A percentile compares a stretch with the other conserved stretches of the same genome.
Conservation (phyloP, 345 rosid genomes). For the Mercurialis annua region DNA sequence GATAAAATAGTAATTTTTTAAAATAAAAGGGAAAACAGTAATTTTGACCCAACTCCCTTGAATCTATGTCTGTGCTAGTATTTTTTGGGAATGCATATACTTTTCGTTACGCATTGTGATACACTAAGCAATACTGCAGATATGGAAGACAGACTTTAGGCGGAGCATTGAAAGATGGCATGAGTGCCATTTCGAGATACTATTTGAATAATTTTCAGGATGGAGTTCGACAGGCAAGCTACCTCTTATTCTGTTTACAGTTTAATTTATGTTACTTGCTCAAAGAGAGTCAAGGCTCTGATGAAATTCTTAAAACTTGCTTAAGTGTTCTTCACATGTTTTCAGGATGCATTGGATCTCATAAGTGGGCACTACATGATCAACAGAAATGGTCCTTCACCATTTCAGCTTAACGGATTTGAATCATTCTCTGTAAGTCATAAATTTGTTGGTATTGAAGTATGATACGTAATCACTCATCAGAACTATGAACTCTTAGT, state of each 20-base stretch:
- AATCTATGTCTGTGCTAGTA: too few relatives aligned
- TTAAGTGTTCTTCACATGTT: slow-evolving; percentile 12
- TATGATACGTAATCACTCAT: too few relatives aligned
- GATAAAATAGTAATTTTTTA: too few relatives aligned
- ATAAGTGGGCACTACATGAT: slow-evolving; percentile 78
- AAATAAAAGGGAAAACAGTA: too few relatives aligned
- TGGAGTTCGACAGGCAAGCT: slow-evolving; percentile 91
- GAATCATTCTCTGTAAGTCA: slow-evolving; percentile 68
- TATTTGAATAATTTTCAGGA: slow-evolving; percentile 92
- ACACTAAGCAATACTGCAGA: slow-evolving; percentile 34
- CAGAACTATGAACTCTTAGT: not conserved
- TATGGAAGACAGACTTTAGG: slow-evolving; percentile 82
- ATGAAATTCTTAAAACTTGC: not conserved
- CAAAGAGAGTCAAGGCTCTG: not conserved
- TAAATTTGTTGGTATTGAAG: slow-evolving; percentile 7
- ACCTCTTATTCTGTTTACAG: slow-evolving; percentile 10
- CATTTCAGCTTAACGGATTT: slow-evolving; percentile 64
- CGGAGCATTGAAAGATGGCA: slow-evolving; percentile 81
- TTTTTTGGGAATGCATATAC: not conserved
- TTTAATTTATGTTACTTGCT: not conserved
- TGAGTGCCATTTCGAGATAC: slow-evolving; percentile 90
- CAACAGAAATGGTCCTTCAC: slow-evolving; percentile 61
- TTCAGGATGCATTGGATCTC: slow-evolving; percentile 94
- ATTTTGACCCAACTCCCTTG: too few relatives aligned
- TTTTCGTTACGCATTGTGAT: slow-evolving; percentile 4